Conservation (phyloP, 176 grass and related monocot species). For the Carex cristatella region DNA sequence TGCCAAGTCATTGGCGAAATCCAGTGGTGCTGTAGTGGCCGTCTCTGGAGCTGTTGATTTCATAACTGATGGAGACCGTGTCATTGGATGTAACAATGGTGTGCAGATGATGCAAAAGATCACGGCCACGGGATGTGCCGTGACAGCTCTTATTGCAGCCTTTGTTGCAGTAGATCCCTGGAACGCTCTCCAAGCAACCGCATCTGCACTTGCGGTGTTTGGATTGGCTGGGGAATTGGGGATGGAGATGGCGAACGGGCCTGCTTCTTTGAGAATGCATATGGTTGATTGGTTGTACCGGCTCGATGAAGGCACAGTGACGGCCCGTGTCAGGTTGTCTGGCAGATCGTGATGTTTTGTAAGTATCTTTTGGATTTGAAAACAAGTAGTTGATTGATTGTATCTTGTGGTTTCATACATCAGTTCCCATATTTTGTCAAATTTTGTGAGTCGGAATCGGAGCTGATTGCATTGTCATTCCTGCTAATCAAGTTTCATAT, state of each 20-base stretch:
- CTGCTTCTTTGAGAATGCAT: constrained; percentile 73
- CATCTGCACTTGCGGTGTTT: constrained; percentile 56
- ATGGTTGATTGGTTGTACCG: constrained; percentile 58
- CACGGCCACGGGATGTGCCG: constrained; percentile 63
- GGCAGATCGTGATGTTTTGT: constrained; percentile 2
- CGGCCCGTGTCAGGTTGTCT: constrained; percentile 41
- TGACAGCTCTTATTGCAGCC: constrained; percentile 60
- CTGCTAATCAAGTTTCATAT: not conserved
- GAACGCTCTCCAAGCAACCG: constrained; percentile 33
- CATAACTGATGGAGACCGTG: constrained; percentile 44
- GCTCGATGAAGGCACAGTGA: constrained; percentile 37
- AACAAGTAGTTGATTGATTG: not conserved
- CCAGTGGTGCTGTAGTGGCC: constrained; percentile 39
- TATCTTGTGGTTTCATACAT: not conserved
- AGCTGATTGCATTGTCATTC: not conserved
- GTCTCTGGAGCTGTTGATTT: constrained; percentile 71
- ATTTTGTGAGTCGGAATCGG: not conserved
- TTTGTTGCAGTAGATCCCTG: constrained; percentile 65
- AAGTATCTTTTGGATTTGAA: not conserved
- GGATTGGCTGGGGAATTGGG: constrained; percentile 62
- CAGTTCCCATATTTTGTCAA: not conserved
- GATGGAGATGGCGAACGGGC: constrained; percentile 60
- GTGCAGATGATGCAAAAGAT: constrained; percentile 84
- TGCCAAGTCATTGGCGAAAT: constrained; percentile 47
- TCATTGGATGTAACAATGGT: constrained; percentile 43